These are phyloP conservation scores for Cladosporium oxysporum DNA, from an alignment of 2,329 filamentous ascomycete genomes.

Conservation along the genomic window DNA sequence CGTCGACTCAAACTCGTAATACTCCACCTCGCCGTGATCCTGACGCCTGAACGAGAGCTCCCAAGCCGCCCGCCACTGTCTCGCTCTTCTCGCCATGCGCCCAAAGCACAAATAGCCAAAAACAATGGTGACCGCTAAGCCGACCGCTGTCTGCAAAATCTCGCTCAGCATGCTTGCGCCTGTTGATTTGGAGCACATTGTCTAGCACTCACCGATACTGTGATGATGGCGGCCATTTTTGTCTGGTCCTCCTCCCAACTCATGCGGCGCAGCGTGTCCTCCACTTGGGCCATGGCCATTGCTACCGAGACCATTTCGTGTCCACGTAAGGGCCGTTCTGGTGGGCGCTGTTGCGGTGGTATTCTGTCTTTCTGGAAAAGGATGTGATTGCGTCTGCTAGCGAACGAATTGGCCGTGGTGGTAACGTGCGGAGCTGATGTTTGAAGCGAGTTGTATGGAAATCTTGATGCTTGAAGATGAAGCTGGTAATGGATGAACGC, in stretches of 20 bases:
- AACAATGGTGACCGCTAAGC: background rate
- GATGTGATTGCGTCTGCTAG: background rate
- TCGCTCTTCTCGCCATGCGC: background rate
- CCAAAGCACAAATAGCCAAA: background rate
- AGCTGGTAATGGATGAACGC: background rate
- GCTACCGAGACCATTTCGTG: background rate
- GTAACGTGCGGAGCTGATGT: background rate
- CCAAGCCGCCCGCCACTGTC: background rate
- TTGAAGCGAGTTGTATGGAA: background rate
- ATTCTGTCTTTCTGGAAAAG: background rate
- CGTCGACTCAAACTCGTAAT: background rate
- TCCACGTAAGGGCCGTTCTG: background rate
- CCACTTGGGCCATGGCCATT: background rate
- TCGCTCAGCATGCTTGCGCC: background rate
- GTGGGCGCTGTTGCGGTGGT: background rate
- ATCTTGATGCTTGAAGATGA: background rate
- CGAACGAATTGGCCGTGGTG: background rate
- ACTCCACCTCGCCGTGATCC: background rate
- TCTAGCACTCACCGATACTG: background rate
- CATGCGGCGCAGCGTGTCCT: background rate
- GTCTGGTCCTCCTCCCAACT: background rate
- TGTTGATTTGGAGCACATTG: background rate
- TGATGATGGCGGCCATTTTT: background rate
- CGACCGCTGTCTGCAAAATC: background rate
- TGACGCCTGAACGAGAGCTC: background rate